These are phyloP conservation scores for Breviolum minutum DNA, from an alignment of 73 alveolate species.

Conservation along the genomic window DNA sequence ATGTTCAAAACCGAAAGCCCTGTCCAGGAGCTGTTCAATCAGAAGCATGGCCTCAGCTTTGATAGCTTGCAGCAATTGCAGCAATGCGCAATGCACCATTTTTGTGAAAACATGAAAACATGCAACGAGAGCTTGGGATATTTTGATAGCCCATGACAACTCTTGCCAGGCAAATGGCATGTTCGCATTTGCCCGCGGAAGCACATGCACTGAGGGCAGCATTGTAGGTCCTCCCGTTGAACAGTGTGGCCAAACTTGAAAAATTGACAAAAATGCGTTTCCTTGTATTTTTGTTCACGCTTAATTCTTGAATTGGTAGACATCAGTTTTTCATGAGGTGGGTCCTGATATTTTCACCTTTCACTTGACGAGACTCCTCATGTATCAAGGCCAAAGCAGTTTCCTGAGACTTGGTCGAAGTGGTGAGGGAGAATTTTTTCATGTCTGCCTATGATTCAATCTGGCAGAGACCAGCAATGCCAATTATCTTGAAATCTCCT, in stretches of 20 bases:
- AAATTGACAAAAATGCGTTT: neutral
- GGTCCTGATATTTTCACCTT: conserved; percentile 68
- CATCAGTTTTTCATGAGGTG: neutral
- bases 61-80: neutral
- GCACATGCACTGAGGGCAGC: conserved; percentile 91
- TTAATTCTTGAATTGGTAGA: neutral
- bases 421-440: too few species aligned
- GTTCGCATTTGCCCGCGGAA: conserved; percentile 69
- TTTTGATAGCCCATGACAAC: neutral
- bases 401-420: neutral
- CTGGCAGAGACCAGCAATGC: too few species aligned
- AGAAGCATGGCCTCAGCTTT: conserved; percentile 48
- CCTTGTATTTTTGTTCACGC: neutral
- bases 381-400: conserved; percentile 1
- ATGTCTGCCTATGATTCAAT: too few species aligned
- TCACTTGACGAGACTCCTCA: conserved; percentile 15
- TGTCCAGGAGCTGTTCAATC: conserved; percentile 65
- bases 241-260: neutral
- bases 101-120: too few species aligned
- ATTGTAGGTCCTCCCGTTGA: conserved; percentile 54
- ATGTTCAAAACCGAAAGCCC: neutral
- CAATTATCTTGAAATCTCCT: neutral
- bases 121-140: too few species aligned
- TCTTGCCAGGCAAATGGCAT: neutral
- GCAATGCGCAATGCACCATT: too few species aligned